phyloP scores from a whole-genome alignment of 108 stramenopile genomes.

The Pseudonitzschia pungens region DNA sequence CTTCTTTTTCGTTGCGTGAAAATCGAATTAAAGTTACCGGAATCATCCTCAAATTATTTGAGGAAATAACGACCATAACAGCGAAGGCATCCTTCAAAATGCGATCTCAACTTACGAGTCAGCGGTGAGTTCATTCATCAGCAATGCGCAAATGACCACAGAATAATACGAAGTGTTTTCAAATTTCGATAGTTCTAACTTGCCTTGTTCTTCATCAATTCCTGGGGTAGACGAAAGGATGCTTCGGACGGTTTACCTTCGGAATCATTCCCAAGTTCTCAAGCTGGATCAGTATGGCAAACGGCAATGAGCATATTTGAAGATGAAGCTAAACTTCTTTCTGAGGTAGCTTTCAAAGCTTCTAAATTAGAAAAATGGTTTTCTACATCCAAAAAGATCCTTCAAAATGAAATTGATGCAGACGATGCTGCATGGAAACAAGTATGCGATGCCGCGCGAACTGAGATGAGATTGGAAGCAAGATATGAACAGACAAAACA shows the following conservation, averaged over 20 bases:
- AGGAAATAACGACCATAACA: slow-evolving; percentile 22
- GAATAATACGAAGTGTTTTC: not conserved
- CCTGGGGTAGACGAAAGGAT: not conserved
- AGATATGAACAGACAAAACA: slow-evolving; percentile 52
- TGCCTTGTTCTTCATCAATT: not conserved
- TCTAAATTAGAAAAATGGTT: slow-evolving; percentile 48
- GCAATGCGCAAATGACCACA: not conserved
- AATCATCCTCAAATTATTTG: slow-evolving; percentile 44
- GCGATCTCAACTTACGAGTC: slow-evolving; percentile 10
- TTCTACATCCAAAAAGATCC: slow-evolving; percentile 34
- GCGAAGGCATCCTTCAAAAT: slow-evolving; percentile 1
- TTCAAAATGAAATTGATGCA: slow-evolving; percentile 48
- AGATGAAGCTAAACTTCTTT: slow-evolving; percentile 38
- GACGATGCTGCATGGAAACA: slow-evolving; percentile 70
- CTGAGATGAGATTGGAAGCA: slow-evolving; percentile 52
- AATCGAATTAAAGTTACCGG: slow-evolving; percentile 47
- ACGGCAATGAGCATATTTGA: slow-evolving; percentile 38
- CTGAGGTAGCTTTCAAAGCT: slow-evolving; percentile 28
- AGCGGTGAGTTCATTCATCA: slow-evolving; percentile 20
- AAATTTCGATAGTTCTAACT: not conserved
- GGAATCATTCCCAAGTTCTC: not conserved
- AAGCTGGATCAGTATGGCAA: slow-evolving; percentile 40
- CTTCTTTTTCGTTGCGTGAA: slow-evolving; percentile 37
- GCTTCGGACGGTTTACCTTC: not conserved
- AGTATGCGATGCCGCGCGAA: slow-evolving; percentile 65